Evolutionary conservation across 306 rosid genomes (phyloP).

Genomic region (Acacia crassicarpa): DNA sequence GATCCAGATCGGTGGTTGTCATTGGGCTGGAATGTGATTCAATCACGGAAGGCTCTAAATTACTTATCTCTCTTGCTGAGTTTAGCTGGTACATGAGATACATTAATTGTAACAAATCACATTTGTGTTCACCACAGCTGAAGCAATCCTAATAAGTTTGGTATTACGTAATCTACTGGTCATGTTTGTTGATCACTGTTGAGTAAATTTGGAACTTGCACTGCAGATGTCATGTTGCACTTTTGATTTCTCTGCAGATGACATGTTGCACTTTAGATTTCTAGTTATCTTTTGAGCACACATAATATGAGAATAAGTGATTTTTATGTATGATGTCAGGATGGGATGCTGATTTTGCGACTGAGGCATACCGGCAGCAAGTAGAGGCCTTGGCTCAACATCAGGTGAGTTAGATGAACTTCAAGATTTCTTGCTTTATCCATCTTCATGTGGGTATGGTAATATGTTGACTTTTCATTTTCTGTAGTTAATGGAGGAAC

Average conservation of each 20-base stretch:
- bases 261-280: conserved; percentile 21
- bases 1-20: not conserved
- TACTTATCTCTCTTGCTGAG: not conserved
- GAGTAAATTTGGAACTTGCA: conserved; percentile 11
- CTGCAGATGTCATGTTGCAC: conserved; percentile 13
- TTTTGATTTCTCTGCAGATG: conserved; percentile 8
- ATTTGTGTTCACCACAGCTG: conserved; percentile 10
- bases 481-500: conserved; percentile 88
- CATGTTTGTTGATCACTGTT: conserved; percentile 6
- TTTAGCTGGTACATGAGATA: conserved; percentile 1
- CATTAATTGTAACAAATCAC: conserved; percentile 11
- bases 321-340: conserved; percentile 46
- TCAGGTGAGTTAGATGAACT: conserved; percentile 58
- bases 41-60: conserved; percentile 4
- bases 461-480: conserved; percentile 24
- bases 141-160: not conserved
- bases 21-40: conserved; percentile 18
- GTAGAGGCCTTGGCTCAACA: conserved; percentile 95
- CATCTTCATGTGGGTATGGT: conserved; percentile 4
- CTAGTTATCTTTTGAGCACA: conserved; percentile 12
- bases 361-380: conserved; percentile 95
- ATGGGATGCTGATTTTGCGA: conserved; percentile 99
- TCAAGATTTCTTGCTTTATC: conserved; percentile 6
- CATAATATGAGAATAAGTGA: conserved; percentile 24
- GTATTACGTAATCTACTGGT: not conserved